These are phyloP conservation scores for Tilletiopsis washingtonensis DNA, from an alignment of 1,284 basidiomycete species.

Conservation along the genomic window DNA sequence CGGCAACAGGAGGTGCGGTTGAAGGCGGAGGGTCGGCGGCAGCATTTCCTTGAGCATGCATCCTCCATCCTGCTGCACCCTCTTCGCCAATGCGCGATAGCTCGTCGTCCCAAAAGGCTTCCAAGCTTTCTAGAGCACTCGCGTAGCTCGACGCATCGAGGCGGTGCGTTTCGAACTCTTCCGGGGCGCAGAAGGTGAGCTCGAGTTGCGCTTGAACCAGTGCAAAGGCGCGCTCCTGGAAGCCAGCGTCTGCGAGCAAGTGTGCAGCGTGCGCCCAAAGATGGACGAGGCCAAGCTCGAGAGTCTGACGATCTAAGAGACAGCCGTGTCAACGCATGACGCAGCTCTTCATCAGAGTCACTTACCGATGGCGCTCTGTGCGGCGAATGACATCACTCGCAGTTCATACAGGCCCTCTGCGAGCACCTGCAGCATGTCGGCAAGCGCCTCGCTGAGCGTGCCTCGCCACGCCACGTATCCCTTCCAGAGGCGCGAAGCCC, in stretches of 20 bases:
- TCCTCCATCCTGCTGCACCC: background rate
- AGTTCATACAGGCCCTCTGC: background rate
- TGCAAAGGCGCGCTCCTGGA: background rate
- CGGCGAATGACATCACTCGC: too few relatives aligned
- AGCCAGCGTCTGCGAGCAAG: background rate
- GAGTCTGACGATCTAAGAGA: background rate
- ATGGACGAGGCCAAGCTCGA: background rate
- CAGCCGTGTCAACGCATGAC: background rate
- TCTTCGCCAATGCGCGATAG: background rate
- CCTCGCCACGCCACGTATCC: background rate
- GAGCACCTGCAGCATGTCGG: background rate
- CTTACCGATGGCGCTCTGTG: too few relatives aligned
- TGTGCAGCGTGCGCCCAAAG: background rate
- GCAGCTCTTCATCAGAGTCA: background rate
- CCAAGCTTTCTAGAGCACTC: background rate
- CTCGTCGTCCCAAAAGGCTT: background rate
- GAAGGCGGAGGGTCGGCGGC: background rate
- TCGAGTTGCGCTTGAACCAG: conserved; percentile 3
- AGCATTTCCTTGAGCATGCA: background rate
- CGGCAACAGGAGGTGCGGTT: background rate
- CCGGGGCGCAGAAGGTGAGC: background rate
- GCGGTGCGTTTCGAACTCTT: background rate
- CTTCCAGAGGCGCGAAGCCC: background rate
- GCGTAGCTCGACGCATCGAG: background rate
- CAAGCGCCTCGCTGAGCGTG: background rate